A percentile compares a stretch with the other conserved stretches of the same genome.
These are phyloP conservation scores for Candida xyloterini DNA, from an alignment of 805 yeast genomes.

Conservation along the genomic window DNA sequence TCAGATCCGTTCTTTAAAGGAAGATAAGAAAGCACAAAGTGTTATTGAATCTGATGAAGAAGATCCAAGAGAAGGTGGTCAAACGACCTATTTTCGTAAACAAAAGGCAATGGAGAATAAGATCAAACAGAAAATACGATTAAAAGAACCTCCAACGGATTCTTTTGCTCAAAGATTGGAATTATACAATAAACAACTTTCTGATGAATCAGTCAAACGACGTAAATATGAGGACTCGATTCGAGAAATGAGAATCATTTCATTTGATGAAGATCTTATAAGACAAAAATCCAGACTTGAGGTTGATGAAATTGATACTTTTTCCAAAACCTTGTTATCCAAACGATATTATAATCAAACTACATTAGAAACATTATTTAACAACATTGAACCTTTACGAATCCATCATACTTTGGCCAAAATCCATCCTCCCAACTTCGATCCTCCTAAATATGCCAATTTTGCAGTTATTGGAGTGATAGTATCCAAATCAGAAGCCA, in stretches of 20 bases:
- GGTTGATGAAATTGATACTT: slow-evolving; percentile 45
- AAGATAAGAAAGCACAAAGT: slow-evolving; percentile 14
- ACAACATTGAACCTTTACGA: slow-evolving; percentile 52
- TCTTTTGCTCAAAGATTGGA: slow-evolving; percentile 16
- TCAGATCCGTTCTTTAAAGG: slow-evolving; percentile 20
- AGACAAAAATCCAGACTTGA: slow-evolving; percentile 24
- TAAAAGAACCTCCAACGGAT: neutral
- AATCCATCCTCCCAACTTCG: slow-evolving; percentile 64
- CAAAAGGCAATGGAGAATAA: slow-evolving; percentile 8
- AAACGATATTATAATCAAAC: slow-evolving; percentile 45
- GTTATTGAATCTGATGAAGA: slow-evolving; percentile 29
- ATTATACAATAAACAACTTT: slow-evolving; percentile 8
- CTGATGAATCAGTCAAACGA: slow-evolving; percentile 22
- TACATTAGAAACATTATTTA: slow-evolving; percentile 37
- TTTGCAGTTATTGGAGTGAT: slow-evolving; percentile 81
- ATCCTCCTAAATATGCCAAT: slow-evolving; percentile 68
- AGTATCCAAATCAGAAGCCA: slow-evolving; percentile 52
- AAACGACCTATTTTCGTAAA: slow-evolving; percentile 18
- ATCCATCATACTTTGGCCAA: slow-evolving; percentile 60
- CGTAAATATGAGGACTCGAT: slow-evolving; percentile 25
- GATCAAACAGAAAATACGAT: neutral
- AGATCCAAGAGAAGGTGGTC: slow-evolving; percentile 24
- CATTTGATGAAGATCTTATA: slow-evolving; percentile 33
- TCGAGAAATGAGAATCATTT: slow-evolving; percentile 36
- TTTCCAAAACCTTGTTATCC: slow-evolving; percentile 41